Evolutionary conservation across 2,329 filamentous ascomycete genomes (phyloP).

Genomic region (Juglanconis juglandina): DNA sequence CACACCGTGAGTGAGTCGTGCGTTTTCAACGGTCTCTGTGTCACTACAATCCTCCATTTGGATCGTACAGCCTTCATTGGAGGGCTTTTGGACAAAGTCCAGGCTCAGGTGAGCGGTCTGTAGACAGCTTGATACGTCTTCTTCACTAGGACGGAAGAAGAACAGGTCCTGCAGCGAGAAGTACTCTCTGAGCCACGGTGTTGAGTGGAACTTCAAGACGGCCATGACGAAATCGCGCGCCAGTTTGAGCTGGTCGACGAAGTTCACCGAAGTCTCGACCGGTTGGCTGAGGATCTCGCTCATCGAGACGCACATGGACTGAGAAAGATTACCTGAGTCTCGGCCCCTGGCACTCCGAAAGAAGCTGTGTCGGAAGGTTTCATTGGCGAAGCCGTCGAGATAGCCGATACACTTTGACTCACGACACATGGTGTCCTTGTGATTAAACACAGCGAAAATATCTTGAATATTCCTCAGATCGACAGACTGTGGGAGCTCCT

Average conservation of each 20-base stretch:
- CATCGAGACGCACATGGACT: not conserved
- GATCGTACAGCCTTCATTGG: not conserved
- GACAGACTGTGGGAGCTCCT: not conserved
- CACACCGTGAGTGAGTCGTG: slow-evolving; percentile 16
- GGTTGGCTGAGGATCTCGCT: not conserved
- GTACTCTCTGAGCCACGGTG: slow-evolving; percentile 15
- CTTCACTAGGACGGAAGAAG: slow-evolving; percentile 12
- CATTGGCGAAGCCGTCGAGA: not conserved
- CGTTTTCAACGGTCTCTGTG: slow-evolving; percentile 15
- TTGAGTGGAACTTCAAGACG: slow-evolving; percentile 19
- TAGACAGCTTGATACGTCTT: slow-evolving; percentile 15
- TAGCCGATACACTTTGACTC: slow-evolving; percentile 4
- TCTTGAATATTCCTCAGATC: not conserved
- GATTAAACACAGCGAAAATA: not conserved
- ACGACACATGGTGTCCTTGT: not conserved
- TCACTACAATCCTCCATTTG: slow-evolving; percentile 4
- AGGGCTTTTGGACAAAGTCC: slow-evolving; percentile 10
- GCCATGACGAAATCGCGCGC: slow-evolving; percentile 6
- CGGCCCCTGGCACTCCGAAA: not conserved
- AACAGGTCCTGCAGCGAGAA: slow-evolving; percentile 18
- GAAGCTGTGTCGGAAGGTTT: slow-evolving; percentile 9
- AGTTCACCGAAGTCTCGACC: not conserved
- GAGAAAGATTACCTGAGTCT: not conserved
- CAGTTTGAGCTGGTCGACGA: slow-evolving; percentile 11
- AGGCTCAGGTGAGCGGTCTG: slow-evolving; percentile 17